phyloP scores from a whole-genome alignment of 1,139 yeast genomes.

The Hyphopichia buzzinii region DNA sequence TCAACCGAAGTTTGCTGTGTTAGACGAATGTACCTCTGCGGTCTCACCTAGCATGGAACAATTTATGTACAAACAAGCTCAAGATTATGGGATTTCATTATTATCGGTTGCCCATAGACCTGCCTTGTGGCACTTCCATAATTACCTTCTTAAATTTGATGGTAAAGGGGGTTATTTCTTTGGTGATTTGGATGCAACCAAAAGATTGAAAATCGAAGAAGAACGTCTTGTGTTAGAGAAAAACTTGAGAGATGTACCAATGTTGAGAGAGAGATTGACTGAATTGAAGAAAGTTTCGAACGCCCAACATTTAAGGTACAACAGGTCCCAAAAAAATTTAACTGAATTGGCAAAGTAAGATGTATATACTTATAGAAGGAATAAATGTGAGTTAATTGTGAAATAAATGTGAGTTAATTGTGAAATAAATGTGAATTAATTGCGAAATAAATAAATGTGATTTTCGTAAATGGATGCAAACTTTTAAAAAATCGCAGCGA shows the following conservation, averaged over 20 bases:
- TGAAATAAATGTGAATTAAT: too few species aligned
- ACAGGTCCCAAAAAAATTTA: conserved; percentile 5
- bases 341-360: conserved; percentile 15
- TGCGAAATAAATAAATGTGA: too few species aligned
- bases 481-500: not conserved
- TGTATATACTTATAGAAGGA: not conserved
- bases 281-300: conserved; percentile 55
- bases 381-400: too few species aligned
- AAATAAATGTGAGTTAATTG: too few species aligned
- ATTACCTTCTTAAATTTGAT: conserved; percentile 76
- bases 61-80: conserved; percentile 84
- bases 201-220: conserved; percentile 67
- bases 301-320: conserved; percentile 37
- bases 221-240: conserved; percentile 67
- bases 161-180: conserved; percentile 78
- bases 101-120: conserved; percentile 91
- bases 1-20: conserved; percentile 86
- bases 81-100: conserved; percentile 73
- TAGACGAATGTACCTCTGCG: conserved; percentile 95
- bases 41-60: conserved; percentile 91
- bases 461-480: too few species aligned
- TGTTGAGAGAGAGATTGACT: conserved; percentile 59
- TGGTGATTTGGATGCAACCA: conserved; percentile 65
- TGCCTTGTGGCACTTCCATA: conserved; percentile 91
- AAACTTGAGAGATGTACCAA: conserved; percentile 64